A percentile compares a stretch with the other conserved stretches of the same genome.
These are phyloP conservation scores for Paraphaeosphaeria minitans DNA, from an alignment of 2,329 filamentous ascomycete species.

Conservation along the genomic window DNA sequence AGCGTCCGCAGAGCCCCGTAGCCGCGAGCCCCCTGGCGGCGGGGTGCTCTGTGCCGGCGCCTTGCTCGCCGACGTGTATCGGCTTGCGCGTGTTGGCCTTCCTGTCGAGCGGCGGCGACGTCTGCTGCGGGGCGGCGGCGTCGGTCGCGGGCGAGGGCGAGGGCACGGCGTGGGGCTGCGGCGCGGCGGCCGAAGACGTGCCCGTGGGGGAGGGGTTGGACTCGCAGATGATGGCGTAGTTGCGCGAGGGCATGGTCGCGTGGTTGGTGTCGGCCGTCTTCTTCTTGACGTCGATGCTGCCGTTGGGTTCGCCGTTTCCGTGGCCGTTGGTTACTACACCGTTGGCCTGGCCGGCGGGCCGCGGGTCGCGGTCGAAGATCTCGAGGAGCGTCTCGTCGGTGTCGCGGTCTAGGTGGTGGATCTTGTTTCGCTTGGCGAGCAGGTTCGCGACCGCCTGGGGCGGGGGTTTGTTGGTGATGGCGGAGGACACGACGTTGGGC, in stretches of 20 bases:
- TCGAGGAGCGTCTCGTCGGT: slow-evolving; percentile 69
- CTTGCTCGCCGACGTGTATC: slow-evolving; percentile 76
- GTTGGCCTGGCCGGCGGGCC: slow-evolving; percentile 19
- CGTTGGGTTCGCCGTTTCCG: slow-evolving; percentile 29
- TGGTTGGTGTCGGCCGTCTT: slow-evolving; percentile 77
- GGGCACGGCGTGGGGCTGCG: slow-evolving; percentile 28
- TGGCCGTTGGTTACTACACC: background rate
- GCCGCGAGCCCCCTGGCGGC: slow-evolving; percentile 61
- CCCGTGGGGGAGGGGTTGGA: slow-evolving; percentile 38
- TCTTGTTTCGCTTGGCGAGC: slow-evolving; percentile 66
- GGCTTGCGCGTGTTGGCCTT: slow-evolving; percentile 68
- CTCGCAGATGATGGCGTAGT: slow-evolving; percentile 68
- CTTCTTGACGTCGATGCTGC: slow-evolving; percentile 30
- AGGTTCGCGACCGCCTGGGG: slow-evolving; percentile 69
- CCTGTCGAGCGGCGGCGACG: slow-evolving; percentile 28
- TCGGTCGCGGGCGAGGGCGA: slow-evolving; percentile 28
- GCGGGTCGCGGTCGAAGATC: slow-evolving; percentile 65
- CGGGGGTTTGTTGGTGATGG: slow-evolving; percentile 71
- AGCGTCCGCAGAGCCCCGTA: slow-evolving; percentile 51
- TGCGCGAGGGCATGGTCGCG: slow-evolving; percentile 78
- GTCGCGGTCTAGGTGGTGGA: slow-evolving; percentile 66
- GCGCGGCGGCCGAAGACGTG: slow-evolving; percentile 24
- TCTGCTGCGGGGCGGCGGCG: slow-evolving; percentile 34
- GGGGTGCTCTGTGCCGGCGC: slow-evolving; percentile 77
- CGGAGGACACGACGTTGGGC: slow-evolving; percentile 66